Percentiles rank a stretch among this genome's conserved stretches.
Evolutionary conservation across 371 early-diverging fungal genomes (phyloP).

Genomic region (Mortierella sp.): DNA sequence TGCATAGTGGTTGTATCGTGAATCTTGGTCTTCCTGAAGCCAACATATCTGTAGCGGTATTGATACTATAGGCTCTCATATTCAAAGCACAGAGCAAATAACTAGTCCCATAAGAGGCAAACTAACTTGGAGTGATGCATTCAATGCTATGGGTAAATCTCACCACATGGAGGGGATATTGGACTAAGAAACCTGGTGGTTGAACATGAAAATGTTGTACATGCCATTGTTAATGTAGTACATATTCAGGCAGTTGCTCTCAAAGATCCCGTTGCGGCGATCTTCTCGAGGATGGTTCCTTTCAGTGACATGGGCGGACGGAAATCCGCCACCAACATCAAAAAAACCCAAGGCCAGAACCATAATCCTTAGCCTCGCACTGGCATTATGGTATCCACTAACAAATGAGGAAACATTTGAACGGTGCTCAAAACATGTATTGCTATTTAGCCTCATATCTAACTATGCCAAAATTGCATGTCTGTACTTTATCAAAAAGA

Average conservation of each 20-base stretch:
- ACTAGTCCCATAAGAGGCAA: conserved; percentile 91
- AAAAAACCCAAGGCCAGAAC: conserved; percentile 85
- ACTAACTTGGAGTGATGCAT: conserved; percentile 78
- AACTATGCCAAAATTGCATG: no score
- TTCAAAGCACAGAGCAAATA: conserved; percentile 96
- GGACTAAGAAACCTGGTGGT: conserved; percentile 89
- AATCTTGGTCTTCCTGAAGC: conserved; percentile 86
- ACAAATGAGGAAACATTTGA: no score
- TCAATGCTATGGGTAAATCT: conserved; percentile 91
- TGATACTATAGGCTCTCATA: conserved; percentile 99
- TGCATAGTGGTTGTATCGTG: conserved; percentile 88
- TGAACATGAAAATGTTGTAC: conserved; percentile 98
- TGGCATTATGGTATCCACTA: conserved; percentile 91
- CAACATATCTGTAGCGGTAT: conserved; percentile 90
- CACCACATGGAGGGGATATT: conserved; percentile 66
- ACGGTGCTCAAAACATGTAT: no score
- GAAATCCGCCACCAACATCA: conserved; percentile 98
- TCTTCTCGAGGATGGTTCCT: conserved; percentile 83
- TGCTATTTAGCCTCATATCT: no score
- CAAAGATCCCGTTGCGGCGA: conserved; percentile 66
- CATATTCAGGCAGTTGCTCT: conserved; percentile 78
- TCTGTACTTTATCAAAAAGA: no score
- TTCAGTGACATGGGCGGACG: conserved; percentile 82
- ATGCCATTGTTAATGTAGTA: conserved; percentile 98
- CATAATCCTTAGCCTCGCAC: conserved; percentile 82